Evolutionary conservation across 2,329 filamentous ascomycete species (phyloP), one percentile per base, ranked within the genome.

Genomic region (Colletotrichum sp.): DNA sequence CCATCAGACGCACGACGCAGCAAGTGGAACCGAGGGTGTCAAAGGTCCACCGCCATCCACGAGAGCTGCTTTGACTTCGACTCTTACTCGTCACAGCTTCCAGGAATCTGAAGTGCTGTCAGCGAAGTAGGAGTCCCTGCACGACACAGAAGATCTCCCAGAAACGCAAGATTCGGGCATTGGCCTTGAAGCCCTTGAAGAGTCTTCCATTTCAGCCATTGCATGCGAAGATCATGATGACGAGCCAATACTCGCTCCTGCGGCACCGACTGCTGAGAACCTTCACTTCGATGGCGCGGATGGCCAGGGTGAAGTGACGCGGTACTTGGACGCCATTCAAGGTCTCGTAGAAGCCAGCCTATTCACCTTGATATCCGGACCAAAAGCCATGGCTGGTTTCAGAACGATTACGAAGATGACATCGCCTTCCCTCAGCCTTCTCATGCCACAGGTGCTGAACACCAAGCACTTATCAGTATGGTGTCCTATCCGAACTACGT

Each of bases 131-230:
- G 57, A 21, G 12, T 12, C 55, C 10, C 62, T 57, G 26, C 10
- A 34, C 49, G 30, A 67, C 5, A 16, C 36, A 24, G 36, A 64
- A 21, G 32, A 72, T 8, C 21, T 4, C 36, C 24, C 34, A 18
- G 21, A 21, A 15, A 73, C 69, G 13, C 73, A 76, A 62, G 73
- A 73, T 30, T 76, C 73, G 6, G 69, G 69, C 2, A 36, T 72
- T 24, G 66, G 16, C 13, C 63, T 24, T 4, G 49, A 74, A 13
- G 15, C 2, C 18, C 18, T 18, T n/a, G 68, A 63, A 7, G 26
- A 52, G 28, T 26, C 15, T 49, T 30, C 28, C 30, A 63, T 15
- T 34, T 8, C 8, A 34, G 9, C 32, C 12, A 16, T 32, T 52
- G n/a, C 10, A 52, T 52, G 12, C n/a, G 44, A 52, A 52, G 44